These are phyloP conservation scores for Arachis monticola DNA, from an alignment of 331 rosid genomes.

Conservation along the genomic window DNA sequence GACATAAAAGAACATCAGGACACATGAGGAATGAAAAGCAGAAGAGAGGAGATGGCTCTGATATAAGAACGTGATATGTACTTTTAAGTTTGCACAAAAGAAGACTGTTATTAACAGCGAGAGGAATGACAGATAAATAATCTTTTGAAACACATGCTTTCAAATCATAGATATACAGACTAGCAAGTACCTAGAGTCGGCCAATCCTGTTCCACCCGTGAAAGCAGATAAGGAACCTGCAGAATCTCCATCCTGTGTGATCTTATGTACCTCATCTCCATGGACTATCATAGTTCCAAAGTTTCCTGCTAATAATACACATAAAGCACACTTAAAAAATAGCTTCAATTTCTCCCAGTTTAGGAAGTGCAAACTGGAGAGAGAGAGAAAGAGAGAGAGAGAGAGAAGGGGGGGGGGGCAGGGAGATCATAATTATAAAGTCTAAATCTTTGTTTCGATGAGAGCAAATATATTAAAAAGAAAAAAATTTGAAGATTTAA, in stretches of 20 bases:
- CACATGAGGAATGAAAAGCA: not conserved
- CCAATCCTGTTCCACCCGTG: constrained; percentile 45
- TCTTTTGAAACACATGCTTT: constrained; percentile 20
- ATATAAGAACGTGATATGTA: constrained; percentile 17
- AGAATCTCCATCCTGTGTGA: constrained; percentile 43
- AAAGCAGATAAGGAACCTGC: constrained; percentile 50
- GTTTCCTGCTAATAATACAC: constrained; percentile 57
- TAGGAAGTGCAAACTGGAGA: constrained; percentile 13
- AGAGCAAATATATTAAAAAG: constrained; percentile 3
- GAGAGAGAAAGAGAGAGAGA: not conserved
- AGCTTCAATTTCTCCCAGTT: constrained; percentile 4
- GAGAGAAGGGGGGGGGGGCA: not conserved
- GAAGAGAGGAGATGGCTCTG: constrained; percentile 5
- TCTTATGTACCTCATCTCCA: constrained; percentile 56
- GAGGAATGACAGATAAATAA: constrained; percentile 1
- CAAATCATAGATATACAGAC: constrained; percentile 18
- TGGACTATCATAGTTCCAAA: constrained; percentile 84
- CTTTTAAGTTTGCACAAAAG: constrained; percentile 25
- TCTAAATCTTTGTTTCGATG: constrained; percentile 21
- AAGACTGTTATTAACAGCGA: constrained; percentile 5
- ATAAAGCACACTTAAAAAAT: constrained; percentile 23
- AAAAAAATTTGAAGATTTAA: constrained; percentile 3
- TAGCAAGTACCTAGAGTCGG: constrained; percentile 54
- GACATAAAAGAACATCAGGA: constrained; percentile 27
- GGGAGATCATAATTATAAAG: constrained; percentile 1